Evolutionary conservation across 139 green algal species (phyloP), one percentile per base, ranked within the genome.

Genomic region (Asterochloris erici): DNA sequence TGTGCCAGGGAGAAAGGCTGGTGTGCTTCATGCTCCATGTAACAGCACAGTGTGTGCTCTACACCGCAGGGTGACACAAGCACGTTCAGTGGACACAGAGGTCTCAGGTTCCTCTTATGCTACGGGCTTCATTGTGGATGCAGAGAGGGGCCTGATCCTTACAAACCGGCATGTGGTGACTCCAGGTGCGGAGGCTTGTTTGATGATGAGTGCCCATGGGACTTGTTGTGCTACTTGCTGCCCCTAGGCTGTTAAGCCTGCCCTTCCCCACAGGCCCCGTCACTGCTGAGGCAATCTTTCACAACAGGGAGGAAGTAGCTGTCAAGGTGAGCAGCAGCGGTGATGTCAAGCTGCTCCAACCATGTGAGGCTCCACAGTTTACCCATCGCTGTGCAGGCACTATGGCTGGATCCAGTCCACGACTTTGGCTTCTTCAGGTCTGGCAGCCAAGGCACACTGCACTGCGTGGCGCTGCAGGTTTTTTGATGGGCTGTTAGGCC

Each of bases 81-180:
- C 90, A 0, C 86, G 95, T 11, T 86, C 91, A 0, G 95, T 97
- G 78, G 95, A 98, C 86, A 98, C 94, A 12, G 95, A 98, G 78
- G 24, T 88, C 47, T 93, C 94, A 1, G 86, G 86, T 1, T 92
- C 86, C 23, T 87, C 79, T 66, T 95, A 94, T 75, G 94, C 93
- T 24, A 97, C 94, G 0, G 95, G 95, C 24, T 98, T 98, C 84
- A 87, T 98, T 14, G 94, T 98, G 16, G 95, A 98, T 85, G 91
- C 88, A 63, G 16, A 79, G 24, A 84, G 91, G 0, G 95, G 95
- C 27, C 84, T 98, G 38, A 96, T 98, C 76, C 88, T 97, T 10
- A 98, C 95, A 26, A 98, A 98, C 63, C 87, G 95, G 12, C 95
- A 98, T 79, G 94, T 98, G 14, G 89, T 96, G 77, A 97, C 91